Base-by-base conservation (phyloP, 352 stramenopile genomes). In the Phytophthora lateralis region DNA sequence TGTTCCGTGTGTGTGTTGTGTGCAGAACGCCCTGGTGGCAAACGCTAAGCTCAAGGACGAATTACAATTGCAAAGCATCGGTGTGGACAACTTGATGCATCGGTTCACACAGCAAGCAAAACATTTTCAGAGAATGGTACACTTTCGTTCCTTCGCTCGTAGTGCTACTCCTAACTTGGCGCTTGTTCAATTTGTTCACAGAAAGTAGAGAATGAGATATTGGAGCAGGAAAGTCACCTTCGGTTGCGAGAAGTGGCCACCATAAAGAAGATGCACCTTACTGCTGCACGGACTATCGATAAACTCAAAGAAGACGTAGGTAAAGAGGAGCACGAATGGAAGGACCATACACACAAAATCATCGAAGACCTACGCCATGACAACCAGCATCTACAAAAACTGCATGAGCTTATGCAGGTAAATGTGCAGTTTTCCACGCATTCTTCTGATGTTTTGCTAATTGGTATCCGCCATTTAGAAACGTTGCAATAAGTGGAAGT, bases 41-140 rank as follows among this genome's bases (percentile, higher is more conserved):
- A 92, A 92, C 59, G 81, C 83, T 26, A 92, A 92, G 63, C 71
- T 92, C 29, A 92, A 92, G 43, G 83, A 91, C 55, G 83, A 92
- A 50, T 62, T 92, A 1, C 78, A 88, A 53, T 66, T 92, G 17
- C 83, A 90, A 43, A 90, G 83, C 60, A 90, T 90, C 20, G 83
- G 83, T 4, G 81, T 92, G 8, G 83, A 92, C 59, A 92, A 90
- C 48, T 71, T 92, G 61, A 91, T 92, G 80, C 76, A 88, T 45
- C 77, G 80, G 27, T 90, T 90, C 60, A 87, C 69, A 8, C 62
- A 87, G 27, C 83, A 91, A 52, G 76, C 77, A 26, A 81, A 79
- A 18, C 74, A 89, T 60, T 90, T 82, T 41, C 79, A 86, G 47
- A 80, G 77, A 54, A 89, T 92, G 82, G 82, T 89, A 26, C 24